Percentiles rank a stretch among this genome's conserved stretches.
phyloP scores from a whole-genome alignment of 2,329 filamentous ascomycete genomes.

The Arthrobotrys musiformis region DNA sequence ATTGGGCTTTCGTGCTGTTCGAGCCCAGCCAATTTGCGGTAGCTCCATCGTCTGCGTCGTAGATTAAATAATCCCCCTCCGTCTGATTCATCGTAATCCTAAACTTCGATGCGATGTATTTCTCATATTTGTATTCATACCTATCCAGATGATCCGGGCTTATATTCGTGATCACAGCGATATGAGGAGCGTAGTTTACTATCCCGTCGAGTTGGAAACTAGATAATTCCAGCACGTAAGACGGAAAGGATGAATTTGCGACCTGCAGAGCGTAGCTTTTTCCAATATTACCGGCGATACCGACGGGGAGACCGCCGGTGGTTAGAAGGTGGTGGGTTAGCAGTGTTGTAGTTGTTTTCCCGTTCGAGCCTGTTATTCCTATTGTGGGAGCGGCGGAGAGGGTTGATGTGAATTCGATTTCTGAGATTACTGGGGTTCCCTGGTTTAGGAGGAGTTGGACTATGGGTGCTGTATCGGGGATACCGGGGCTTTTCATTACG shows the following conservation, averaged over 20 bases:
- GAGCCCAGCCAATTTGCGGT: not conserved
- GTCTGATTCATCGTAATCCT: conserved; percentile 26
- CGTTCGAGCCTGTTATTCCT: conserved; percentile 6
- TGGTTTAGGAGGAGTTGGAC: not conserved
- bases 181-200: conserved; percentile 4
- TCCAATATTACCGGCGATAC: conserved; percentile 16
- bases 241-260: not conserved
- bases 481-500: conserved; percentile 11
- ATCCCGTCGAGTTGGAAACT: conserved; percentile 28
- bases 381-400: not conserved
- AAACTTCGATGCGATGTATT: conserved; percentile 16
- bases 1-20: not conserved
- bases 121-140: conserved; percentile 22
- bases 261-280: conserved; percentile 14
- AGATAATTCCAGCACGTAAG: conserved; percentile 11
- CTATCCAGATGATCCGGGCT: conserved; percentile 19
- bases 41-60: conserved; percentile 4
- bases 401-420: conserved; percentile 2
- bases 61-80: conserved; percentile 12
- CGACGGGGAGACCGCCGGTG: not conserved
- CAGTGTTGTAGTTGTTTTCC: conserved; percentile 17
- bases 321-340: conserved; percentile 6
- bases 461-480: not conserved
- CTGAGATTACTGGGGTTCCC: not conserved
- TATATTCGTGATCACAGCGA: conserved; percentile 25